Base-by-base conservation (phyloP, 208 protist genomes). In the Trypanosomatidae sp. region DNA sequence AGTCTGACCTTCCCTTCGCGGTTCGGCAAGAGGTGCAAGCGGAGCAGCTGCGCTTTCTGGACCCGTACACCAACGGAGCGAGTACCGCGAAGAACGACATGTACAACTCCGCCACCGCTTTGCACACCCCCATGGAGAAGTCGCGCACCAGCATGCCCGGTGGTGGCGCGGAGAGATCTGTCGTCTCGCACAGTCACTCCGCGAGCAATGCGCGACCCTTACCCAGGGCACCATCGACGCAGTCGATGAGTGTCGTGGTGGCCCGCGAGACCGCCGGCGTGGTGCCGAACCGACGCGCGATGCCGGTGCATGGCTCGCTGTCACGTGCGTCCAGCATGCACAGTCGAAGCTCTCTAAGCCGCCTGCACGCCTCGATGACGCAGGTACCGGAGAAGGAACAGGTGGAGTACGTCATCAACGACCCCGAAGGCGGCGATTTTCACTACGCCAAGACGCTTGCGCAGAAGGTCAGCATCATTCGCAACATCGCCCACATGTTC, bases 401-500 rank as follows among this genome's bases (percentile, higher is more conserved):
- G 47, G 72, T 83, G 30, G 85, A 87, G 71, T 64, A 92, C 41
- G 81, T 97, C 62, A 89, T 95, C 56, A 74, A 95, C 56, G 91
- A 95, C 77, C 90, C 91, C 13, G 91, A 97, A 69, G 91, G 93
- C 64, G 90, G 93, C 64, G 93, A 95, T 73, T 91, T 95, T 69
- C 46, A 66, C 39, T 86, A 88, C 73, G 85, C 91, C 25, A 77
- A 73, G 59, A 86, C 82, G 30, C 86, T 62, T 65, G 33, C 41
- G 19, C 79, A 90, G 64, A 82, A 86, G 62, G 73, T 86, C 55
- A 70, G 70, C 49, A 92, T 95, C 73, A 73, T 97, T 22, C 88
- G 89, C 50, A 95, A 95, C 79, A 95, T 97, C 15, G 64, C 90
- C n/a, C 93, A 97, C 82, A 97, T 97, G 91, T 93, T 93, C 85